Evolutionary conservation across 148 eudicot species (phyloP), one percentile per base, ranked within the genome.

Genomic region (Nepenthes mirabilis): DNA sequence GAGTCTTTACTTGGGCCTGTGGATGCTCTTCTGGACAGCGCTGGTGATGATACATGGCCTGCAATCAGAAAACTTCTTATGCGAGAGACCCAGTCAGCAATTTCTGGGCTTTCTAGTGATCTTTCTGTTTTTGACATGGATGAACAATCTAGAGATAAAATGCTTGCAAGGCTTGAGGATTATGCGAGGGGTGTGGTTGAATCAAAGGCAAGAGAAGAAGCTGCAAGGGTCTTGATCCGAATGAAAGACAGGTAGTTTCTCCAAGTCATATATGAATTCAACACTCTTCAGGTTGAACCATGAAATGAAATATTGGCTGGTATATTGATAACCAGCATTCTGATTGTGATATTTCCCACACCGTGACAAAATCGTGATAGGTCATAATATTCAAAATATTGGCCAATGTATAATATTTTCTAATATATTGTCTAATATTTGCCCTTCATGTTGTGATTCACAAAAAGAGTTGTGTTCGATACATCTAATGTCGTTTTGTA

Each of bases 21-120:
- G 62, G 99, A 93, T 72, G 95, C 99, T 58, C 86, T 93, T 65
- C 78, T 93, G 75, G 96, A 93, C 70, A 87, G 86, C 65, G 96
- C 95, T 57, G 74, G 82, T 47, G 81, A 86, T 70, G 95, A 89
- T 55, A 88, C 99, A 33, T 93, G 99, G 99, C 95, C 89, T 34
- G 82, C 96, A 62, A 86, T 93, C 67, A 82, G 85, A 69, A 86
- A 74, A 59, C 96, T 93, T 82, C 82, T 86, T 49, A 77, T 7
- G 45, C 91, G 82, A 48, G 99, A 93, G 79, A 80, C 84, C 61
- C 79, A 85, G 72, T 65, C 80, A 65, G 87, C 99, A 47, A 80
- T 88, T 68, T 70, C 82, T 70, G 95, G 82, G 64, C 73, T 88
- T 48, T 72, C 91, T 62, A 65, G 33, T 66, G 95, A 88, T 57